These are phyloP conservation scores for Suhomyces bolitotheri DNA, from an alignment of 1,139 yeast genomes.

Conservation along the genomic window DNA sequence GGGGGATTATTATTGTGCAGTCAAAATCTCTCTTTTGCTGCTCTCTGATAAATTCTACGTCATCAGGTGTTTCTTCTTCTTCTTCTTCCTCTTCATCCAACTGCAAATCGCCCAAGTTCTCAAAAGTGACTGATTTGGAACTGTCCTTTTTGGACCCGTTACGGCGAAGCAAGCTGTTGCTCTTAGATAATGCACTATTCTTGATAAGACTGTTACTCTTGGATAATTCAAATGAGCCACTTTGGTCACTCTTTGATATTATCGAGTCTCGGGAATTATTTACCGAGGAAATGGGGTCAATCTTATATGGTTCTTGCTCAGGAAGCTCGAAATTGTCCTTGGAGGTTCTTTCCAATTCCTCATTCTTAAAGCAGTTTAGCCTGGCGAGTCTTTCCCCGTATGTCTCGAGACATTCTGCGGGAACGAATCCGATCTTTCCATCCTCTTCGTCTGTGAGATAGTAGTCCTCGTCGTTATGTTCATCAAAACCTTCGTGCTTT, in stretches of 20 bases:
- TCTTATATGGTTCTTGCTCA: background rate
- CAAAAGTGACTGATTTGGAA: constrained; percentile 43
- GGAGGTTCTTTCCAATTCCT: constrained; percentile 56
- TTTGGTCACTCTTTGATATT: constrained; percentile 2
- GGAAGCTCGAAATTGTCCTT: constrained; percentile 14
- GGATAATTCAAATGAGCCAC: constrained; percentile 3
- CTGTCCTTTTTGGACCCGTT: constrained; percentile 17
- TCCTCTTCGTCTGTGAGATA: constrained; percentile 47
- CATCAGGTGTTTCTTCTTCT: constrained; percentile 22
- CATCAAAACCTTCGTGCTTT: constrained; percentile 1
- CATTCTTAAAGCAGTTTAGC: constrained; percentile 88
- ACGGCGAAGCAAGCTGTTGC: constrained; percentile 14
- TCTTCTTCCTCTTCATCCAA: constrained; percentile 27
- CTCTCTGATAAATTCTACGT: constrained; percentile 17
- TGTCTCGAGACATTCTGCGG: constrained; percentile 93
- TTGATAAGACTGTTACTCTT: constrained; percentile 9
- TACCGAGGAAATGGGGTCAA: constrained; percentile 14
- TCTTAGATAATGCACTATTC: constrained; percentile 10
- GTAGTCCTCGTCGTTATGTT: constrained; percentile 13
- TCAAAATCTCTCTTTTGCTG: constrained; percentile 22
- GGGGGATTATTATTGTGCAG: constrained; percentile 24
- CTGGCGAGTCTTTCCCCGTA: constrained; percentile 90
- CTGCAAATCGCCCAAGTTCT: constrained; percentile 32
- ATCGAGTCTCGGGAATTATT: constrained; percentile 11
- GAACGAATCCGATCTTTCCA: constrained; percentile 83